Percentiles rank a stretch among this genome's conserved stretches.
These are phyloP conservation scores for Saccharomycopsis sp. DNA, from an alignment of 805 yeast genomes.

Conservation along the genomic window DNA sequence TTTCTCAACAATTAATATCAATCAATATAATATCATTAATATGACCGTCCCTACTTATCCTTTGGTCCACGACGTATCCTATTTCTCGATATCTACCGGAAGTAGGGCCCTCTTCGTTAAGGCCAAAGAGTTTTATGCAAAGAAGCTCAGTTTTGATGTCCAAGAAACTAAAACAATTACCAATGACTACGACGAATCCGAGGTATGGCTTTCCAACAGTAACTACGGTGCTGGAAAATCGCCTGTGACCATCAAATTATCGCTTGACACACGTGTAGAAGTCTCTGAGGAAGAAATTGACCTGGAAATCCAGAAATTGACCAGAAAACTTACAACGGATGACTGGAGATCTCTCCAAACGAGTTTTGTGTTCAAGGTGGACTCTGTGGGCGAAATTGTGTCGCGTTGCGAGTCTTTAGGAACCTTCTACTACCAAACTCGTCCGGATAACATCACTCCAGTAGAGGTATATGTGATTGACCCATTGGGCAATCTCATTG, in stretches of 20 bases:
- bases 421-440: constrained; percentile 40
- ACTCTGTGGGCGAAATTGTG: constrained; percentile 23
- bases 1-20: too few species aligned
- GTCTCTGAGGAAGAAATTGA: constrained; percentile 23
- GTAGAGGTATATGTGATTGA: constrained; percentile 71
- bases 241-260: constrained; percentile 27
- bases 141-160: constrained; percentile 33
- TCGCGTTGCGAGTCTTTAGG: not conserved
- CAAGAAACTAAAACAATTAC: constrained; percentile 25
- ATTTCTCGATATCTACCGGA: constrained; percentile 47
- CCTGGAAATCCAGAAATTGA: constrained; percentile 24
- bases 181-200: constrained; percentile 21
- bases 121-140: constrained; percentile 52
- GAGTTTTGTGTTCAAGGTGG: constrained; percentile 33
- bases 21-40: too few species aligned
- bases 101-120: constrained; percentile 36
- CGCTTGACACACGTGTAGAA: constrained; percentile 21
- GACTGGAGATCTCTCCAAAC: constrained; percentile 49
- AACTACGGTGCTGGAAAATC: constrained; percentile 18
- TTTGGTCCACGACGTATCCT: constrained; percentile 49
- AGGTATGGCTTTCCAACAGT: constrained; percentile 24
- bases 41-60: not conserved
- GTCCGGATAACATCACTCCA: constrained; percentile 71
- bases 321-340: constrained; percentile 26
- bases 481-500: constrained; percentile 78